phyloP scores from a whole-genome alignment of 228 moss, liverwort and hornwort species.

The Sphagnum fallax region DNA sequence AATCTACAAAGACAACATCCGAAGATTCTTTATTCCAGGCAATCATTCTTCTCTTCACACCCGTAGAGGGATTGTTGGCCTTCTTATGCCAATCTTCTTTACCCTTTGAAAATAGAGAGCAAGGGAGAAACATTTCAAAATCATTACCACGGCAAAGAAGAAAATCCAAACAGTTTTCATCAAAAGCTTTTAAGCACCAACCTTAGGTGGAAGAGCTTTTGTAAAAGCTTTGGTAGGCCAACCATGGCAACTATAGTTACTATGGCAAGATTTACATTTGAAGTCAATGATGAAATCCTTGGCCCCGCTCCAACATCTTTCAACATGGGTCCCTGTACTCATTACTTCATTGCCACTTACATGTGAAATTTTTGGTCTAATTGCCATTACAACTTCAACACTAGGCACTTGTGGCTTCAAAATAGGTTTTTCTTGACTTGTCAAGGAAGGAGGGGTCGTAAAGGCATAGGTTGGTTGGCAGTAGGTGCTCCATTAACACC shows the following conservation, averaged over 20 bases:
- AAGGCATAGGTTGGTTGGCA: constrained; percentile 11
- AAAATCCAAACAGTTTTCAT: too few relatives aligned
- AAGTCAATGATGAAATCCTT: constrained; percentile 5
- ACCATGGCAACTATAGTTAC: constrained; percentile 20
- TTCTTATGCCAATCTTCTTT: constrained; percentile 99
- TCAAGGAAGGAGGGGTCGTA: constrained; percentile 21
- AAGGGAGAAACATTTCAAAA: too few relatives aligned
- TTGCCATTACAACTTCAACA: background rate
- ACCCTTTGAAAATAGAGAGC: constrained; percentile 23
- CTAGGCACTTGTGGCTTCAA: constrained; percentile 10
- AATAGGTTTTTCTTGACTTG: constrained; percentile 37
- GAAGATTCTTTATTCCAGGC: constrained; percentile 54
- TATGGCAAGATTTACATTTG: background rate
- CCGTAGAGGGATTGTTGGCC: constrained; percentile 52
- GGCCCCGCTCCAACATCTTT: constrained; percentile 64
- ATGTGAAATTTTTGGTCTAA: background rate
- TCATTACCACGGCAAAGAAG: too few relatives aligned
- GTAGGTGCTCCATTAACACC: background rate
- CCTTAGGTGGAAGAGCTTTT: constrained; percentile 43
- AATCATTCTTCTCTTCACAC: constrained; percentile 68
- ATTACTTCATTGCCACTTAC: background rate
- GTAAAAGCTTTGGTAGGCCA: constrained; percentile 58
- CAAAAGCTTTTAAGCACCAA: constrained; percentile 3
- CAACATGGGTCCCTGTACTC: constrained; percentile 49
- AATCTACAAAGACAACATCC: constrained; percentile 30